phyloP scores from a whole-genome alignment of 768 basidiomycete genomes.

The Tylopilus rubrobrunneus region DNA sequence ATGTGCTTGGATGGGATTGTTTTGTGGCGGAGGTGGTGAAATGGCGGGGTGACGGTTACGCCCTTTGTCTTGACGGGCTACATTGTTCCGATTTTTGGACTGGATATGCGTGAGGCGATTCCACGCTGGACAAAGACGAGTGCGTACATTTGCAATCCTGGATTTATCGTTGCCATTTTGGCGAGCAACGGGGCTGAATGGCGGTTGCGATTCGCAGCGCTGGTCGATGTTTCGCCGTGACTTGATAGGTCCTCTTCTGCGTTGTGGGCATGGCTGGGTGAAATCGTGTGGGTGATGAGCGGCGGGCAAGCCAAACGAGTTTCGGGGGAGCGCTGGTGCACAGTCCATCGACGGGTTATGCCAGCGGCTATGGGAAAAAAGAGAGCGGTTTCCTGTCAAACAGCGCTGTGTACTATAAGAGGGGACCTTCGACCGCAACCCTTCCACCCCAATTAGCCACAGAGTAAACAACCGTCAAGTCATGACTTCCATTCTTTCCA shows the following conservation, averaged over 20 bases:
- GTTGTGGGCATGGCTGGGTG: background rate
- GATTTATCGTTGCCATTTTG: background rate
- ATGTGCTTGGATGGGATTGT: background rate
- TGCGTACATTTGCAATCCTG: slow-evolving; percentile 4
- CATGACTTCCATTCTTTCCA: background rate
- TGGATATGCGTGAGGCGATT: background rate
- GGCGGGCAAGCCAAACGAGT: slow-evolving; percentile 5
- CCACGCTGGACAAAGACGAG: background rate
- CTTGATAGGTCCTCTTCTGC: background rate
- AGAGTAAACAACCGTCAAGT: slow-evolving; percentile 22
- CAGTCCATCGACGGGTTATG: slow-evolving; percentile 2
- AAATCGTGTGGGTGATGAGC: background rate
- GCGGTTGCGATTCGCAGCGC: background rate
- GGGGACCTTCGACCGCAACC: background rate
- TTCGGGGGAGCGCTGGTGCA: background rate
- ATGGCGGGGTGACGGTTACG: background rate
- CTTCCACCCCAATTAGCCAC: slow-evolving; percentile 5
- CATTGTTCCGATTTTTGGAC: background rate
- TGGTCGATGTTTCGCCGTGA: background rate
- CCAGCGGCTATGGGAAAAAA: slow-evolving; percentile 1
- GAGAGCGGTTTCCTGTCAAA: background rate
- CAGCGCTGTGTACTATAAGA: background rate
- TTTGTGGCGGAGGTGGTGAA: slow-evolving; percentile 4
- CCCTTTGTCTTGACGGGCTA: background rate
- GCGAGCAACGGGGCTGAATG: background rate